A percentile compares a stretch with the other conserved stretches of the same genome.
phyloP scores from a whole-genome alignment of 768 basidiomycete genomes.

The Tylopilus plumbeoviolaceoides region DNA sequence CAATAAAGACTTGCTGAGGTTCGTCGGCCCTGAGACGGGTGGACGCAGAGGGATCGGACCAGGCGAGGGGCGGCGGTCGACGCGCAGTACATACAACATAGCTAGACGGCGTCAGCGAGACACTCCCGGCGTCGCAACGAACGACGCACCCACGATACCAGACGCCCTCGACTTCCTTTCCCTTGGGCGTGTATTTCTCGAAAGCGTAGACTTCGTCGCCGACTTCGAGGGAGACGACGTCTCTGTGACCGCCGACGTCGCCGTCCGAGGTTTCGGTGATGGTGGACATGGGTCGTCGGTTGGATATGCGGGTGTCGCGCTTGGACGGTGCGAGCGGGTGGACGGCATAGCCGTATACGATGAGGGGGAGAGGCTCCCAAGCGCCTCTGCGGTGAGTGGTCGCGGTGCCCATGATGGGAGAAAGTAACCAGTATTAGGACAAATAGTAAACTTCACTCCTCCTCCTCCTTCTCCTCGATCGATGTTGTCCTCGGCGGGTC shows the following conservation, averaged over 20 bases:
- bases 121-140: too few species aligned
- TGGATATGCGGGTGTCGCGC: slow-evolving; percentile 63
- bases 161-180: slow-evolving; percentile 69
- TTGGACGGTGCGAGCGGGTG: slow-evolving; percentile 77
- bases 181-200: slow-evolving; percentile 77
- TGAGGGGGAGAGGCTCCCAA: slow-evolving; percentile 64
- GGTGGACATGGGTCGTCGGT: slow-evolving; percentile 37
- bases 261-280: slow-evolving; percentile 50
- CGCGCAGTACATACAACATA: slow-evolving; percentile 85
- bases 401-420: slow-evolving; percentile 17
- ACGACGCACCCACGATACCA: slow-evolving; percentile 92
- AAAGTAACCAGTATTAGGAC: too few species aligned
- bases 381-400: slow-evolving; percentile 37
- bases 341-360: slow-evolving; percentile 90
- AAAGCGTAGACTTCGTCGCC: slow-evolving; percentile 98
- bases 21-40: slow-evolving; percentile 62
- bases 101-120: slow-evolving; percentile 33
- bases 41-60: slow-evolving; percentile 54
- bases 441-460: too few species aligned
- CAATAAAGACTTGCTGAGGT: slow-evolving; percentile 85
- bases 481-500: slow-evolving; percentile 21
- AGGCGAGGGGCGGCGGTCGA: slow-evolving; percentile 60
- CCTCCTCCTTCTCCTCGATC: too few species aligned
- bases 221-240: slow-evolving; percentile 84
- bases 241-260: slow-evolving; percentile 61